Evolutionary conservation across 257 asterid species (phyloP).

Genomic region (Solanum pimpinellifolium): DNA sequence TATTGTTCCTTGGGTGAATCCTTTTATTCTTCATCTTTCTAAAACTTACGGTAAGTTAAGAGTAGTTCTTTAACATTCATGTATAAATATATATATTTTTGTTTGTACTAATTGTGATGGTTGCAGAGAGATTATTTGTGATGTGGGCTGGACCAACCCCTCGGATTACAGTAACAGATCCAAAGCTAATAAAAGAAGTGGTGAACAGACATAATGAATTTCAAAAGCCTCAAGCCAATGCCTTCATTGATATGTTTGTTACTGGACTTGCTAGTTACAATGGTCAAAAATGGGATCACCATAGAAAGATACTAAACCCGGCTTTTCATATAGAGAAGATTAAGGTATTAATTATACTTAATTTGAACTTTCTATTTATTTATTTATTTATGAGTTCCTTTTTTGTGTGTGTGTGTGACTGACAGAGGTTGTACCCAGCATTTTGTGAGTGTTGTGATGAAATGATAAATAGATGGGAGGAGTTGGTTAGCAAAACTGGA

Average conservation of each 20-base stretch:
- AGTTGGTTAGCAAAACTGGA: neutral
- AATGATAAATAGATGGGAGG: slow-evolving; percentile 6
- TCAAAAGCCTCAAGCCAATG: neutral
- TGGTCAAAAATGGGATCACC: slow-evolving; percentile 16
- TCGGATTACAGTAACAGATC: slow-evolving; percentile 10
- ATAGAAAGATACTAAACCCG: slow-evolving; percentile 17
- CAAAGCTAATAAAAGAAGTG: slow-evolving; percentile 2
- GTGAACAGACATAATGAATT: neutral
- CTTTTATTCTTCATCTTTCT: slow-evolving; percentile 4
- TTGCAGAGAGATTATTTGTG: neutral
- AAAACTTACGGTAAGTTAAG: slow-evolving; percentile 2
- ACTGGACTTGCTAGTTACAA: slow-evolving; percentile 16
- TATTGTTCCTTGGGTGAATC: slow-evolving; percentile 5
- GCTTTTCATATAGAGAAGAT: slow-evolving; percentile 26
- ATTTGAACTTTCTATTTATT: too few relatives aligned
- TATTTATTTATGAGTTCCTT: too few relatives aligned
- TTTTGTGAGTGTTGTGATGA: neutral
- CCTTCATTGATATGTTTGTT: slow-evolving; percentile 6
- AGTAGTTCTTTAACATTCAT: too few relatives aligned
- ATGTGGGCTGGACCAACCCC: neutral
- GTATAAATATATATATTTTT: too few relatives aligned
- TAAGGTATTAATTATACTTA: neutral
- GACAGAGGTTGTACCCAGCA: slow-evolving; percentile 7
- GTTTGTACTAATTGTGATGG: too few relatives aligned
- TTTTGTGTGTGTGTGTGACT: too few relatives aligned